These are phyloP conservation scores for Xanthoparmelia taractica DNA, from an alignment of 495 filamentous ascomycete genomes.

Conservation along the genomic window DNA sequence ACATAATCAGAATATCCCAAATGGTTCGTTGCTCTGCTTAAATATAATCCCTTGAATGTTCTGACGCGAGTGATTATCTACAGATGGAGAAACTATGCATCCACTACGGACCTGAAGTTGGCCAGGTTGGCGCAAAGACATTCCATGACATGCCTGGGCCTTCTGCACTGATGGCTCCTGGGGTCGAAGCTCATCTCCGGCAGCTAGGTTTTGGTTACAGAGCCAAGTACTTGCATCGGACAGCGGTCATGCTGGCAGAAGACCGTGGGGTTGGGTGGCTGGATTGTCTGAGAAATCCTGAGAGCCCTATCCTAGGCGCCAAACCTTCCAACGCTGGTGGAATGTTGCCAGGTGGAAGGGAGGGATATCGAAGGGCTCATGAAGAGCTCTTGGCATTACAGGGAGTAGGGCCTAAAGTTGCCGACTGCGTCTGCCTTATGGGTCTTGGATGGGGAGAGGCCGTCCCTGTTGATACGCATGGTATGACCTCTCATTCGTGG, in stretches of 20 bases:
- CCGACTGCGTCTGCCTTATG: conserved; percentile 95
- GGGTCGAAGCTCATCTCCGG: conserved; percentile 70
- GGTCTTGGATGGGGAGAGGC: conserved; percentile 94
- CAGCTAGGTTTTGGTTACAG: conserved; percentile 90
- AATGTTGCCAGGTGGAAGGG: conserved; percentile 49
- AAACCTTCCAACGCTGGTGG: conserved; percentile 40
- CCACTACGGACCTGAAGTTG: conserved; percentile 74
- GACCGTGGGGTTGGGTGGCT: conserved; percentile 70
- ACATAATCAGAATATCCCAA: conserved; percentile 86
- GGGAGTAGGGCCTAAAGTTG: conserved; percentile 92
- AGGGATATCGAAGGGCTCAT: conserved; percentile 75
- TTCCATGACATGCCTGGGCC: conserved; percentile 88
- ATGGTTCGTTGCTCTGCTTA: conserved; percentile 53
- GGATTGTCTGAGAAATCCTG: conserved; percentile 64
- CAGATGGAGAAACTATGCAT: conserved; percentile 74
- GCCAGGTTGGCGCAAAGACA: conserved; percentile 54
- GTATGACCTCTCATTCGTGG: conserved; percentile 28
- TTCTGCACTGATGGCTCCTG: conserved; percentile 54
- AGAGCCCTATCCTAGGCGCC: conserved; percentile 51
- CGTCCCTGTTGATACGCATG: conserved; percentile 93
- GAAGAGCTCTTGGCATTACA: conserved; percentile 67
- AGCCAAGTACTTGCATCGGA: conserved; percentile 82
- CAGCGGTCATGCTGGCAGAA: conserved; percentile 64
- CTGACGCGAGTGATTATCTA: conserved; percentile 2
- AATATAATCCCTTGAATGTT: not conserved